Percentiles rank a stretch among this genome's conserved stretches.
Conservation (phyloP, 345 rosid species). For the Turritis glabra region DNA sequence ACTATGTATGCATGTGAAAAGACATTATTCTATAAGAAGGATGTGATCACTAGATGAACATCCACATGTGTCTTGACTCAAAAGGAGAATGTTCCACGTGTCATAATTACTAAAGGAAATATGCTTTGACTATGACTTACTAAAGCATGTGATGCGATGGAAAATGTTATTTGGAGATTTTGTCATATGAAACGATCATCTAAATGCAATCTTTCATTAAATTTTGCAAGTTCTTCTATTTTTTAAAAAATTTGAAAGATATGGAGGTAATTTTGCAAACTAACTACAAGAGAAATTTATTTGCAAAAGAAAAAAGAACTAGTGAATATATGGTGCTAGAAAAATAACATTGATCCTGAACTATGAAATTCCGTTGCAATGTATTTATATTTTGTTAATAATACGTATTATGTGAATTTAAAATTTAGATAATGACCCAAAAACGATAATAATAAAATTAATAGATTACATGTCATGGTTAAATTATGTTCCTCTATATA, state of each 20-base stretch:
- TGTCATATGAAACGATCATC: slow-evolving; percentile 24
- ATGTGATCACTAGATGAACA: slow-evolving; percentile 19
- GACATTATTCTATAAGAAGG: neutral
- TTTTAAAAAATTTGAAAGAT: neutral
- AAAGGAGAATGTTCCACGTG: slow-evolving; percentile 28
- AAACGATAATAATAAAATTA: too few relatives aligned
- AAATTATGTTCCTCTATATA: too few relatives aligned
- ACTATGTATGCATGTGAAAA: slow-evolving; percentile 27
- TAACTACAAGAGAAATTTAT: neutral
- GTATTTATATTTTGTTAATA: too few relatives aligned
- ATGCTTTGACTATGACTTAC: slow-evolving; percentile 1
- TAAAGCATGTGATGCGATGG: neutral
- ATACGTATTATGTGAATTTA: too few relatives aligned
- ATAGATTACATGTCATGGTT: too few relatives aligned
- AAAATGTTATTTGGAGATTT: slow-evolving; percentile 6
- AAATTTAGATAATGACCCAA: too few relatives aligned
- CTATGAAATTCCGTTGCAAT: too few relatives aligned
- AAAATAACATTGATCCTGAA: too few relatives aligned
- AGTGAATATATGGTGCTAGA: too few relatives aligned
- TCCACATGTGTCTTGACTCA: slow-evolving; percentile 24
- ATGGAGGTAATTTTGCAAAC: neutral
- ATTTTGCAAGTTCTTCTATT: neutral
- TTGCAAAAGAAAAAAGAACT: neutral
- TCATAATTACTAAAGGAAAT: neutral
- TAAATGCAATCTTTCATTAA: neutral